Evolutionary conservation across 2,329 filamentous ascomycete species (phyloP).

Genomic region (Cordyceps militaris): DNA sequence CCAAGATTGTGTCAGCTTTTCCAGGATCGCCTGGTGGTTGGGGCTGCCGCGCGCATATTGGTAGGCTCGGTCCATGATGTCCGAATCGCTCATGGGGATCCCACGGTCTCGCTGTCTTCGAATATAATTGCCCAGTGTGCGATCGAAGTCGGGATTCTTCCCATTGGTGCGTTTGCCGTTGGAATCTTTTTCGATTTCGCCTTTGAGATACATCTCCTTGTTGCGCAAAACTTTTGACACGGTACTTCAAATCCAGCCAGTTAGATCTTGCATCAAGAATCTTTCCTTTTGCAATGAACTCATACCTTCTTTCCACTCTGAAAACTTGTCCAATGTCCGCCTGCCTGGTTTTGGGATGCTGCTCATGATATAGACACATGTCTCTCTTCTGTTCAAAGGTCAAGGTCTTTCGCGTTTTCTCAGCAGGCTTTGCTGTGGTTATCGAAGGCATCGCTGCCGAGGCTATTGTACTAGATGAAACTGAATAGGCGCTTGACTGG

Average conservation of each 20-base stretch:
- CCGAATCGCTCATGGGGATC: conserved; percentile 65
- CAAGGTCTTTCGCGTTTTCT: conserved; percentile 73
- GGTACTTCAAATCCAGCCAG: conserved; percentile 54
- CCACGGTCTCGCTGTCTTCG: conserved; percentile 74
- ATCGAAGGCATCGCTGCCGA: conserved; percentile 45
- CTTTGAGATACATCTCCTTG: conserved; percentile 87
- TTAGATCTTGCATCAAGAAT: conserved; percentile 15
- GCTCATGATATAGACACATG: conserved; percentile 92
- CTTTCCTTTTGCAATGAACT: not conserved
- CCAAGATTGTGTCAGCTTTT: conserved; percentile 69
- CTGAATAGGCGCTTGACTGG: conserved; percentile 43
- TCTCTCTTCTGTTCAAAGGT: conserved; percentile 82
- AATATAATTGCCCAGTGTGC: conserved; percentile 81
- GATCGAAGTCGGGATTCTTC: conserved; percentile 84
- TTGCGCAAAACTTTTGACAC: conserved; percentile 96
- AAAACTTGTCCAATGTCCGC: conserved; percentile 94
- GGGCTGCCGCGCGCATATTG: conserved; percentile 68
- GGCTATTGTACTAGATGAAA: conserved; percentile 53
- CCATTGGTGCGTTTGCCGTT: conserved; percentile 77
- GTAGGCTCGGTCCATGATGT: conserved; percentile 75
- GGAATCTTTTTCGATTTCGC: conserved; percentile 65
- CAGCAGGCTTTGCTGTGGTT: conserved; percentile 28
- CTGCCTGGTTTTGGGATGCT: conserved; percentile 86
- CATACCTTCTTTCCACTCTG: conserved; percentile 93
- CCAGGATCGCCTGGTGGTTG: conserved; percentile 63